Conservation (phyloP, 2,329 filamentous ascomycete genomes). For the Trichoderma asperellum region DNA sequence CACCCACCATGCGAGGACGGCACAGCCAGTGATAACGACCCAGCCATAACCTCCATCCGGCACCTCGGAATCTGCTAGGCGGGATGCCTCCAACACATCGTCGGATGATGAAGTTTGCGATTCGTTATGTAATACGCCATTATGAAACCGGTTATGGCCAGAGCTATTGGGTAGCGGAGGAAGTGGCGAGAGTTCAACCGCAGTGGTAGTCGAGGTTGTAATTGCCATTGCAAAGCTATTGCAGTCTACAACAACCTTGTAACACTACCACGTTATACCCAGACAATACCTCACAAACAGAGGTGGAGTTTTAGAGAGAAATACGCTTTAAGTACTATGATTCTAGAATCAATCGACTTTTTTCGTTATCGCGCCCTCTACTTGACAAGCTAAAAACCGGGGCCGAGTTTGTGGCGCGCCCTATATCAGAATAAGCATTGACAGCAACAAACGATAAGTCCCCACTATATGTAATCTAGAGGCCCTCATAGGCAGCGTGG, state of each 20-base stretch:
- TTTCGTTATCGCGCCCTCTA: constrained; percentile 15
- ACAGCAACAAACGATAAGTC: not conserved
- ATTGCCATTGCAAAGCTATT: not conserved
- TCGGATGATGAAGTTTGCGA: constrained; percentile 6
- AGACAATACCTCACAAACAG: not conserved
- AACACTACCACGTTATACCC: not conserved
- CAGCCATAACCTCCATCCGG: constrained; percentile 40
- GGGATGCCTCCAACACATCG: constrained; percentile 25
- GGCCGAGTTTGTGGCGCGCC: constrained; percentile 1
- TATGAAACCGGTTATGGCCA: constrained; percentile 11
- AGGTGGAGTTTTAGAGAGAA: not conserved
- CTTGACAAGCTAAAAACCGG: constrained; percentile 21
- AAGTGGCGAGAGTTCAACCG: constrained; percentile 18
- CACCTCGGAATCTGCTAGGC: constrained; percentile 23
- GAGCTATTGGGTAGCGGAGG: not conserved
- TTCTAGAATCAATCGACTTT: not conserved
- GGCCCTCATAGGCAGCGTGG: not conserved
- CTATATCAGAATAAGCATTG: not conserved
- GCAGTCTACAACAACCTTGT: not conserved
- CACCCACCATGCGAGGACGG: constrained; percentile 47
- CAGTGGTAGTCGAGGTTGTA: constrained; percentile 21
- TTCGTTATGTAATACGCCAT: not conserved
- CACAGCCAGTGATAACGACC: constrained; percentile 36
- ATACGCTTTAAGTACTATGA: not conserved
- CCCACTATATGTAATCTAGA: not conserved